Base-by-base conservation (phyloP, 208 protist species). In the Angomonas ambiguus region DNA sequence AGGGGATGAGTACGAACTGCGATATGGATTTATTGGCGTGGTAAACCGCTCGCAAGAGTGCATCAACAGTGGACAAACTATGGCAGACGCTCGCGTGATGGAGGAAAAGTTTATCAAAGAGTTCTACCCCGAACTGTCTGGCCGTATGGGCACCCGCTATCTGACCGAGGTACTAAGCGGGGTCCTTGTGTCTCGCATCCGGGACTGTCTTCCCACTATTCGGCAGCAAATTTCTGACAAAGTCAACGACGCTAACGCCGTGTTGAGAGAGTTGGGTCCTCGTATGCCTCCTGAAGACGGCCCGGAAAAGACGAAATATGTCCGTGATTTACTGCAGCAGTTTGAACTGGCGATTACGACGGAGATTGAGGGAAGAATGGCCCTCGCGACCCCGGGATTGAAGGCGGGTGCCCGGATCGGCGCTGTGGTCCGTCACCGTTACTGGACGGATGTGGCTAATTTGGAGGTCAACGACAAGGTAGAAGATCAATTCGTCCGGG, bases 41-140 rank as follows among this genome's bases (percentile, higher is more conserved):
- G 57, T 62, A 16, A 62, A 62, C 57, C 57, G 57, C 57, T 62
- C 57, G 31, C 57, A 49, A 35, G 33, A 49, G 57, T 25, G 16
- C 4, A 49, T 62, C 33, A 49, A 62, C 33, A 35, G 16, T 6
- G 33, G 57, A 11, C 30, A 62, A 35, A 62, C 34, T 8, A 62
- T 62, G 57, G 27, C 57, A 18, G 57, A 62, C 4, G 57, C 57
- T 13, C 57, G 57, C 34, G 31, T 27, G 57, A 1, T 22, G 11
- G 57, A 62, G 34, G 33, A 49, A 35, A 22, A 49, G 33, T 62
- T 62, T 22, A n/a, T 62, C 1, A 18, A 22, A 2, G 57, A 62
- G n/a, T 49, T 32, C 57, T 62, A 62, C 57, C 57, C 33, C 8
- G 57, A 62, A 28, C 30, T 62, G 24, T 20, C 57, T 1, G 30